A percentile compares a stretch with the other conserved stretches of the same genome.
phyloP scores from a whole-genome alignment of 805 yeast species.

The Yamadazyma phyllophila region DNA sequence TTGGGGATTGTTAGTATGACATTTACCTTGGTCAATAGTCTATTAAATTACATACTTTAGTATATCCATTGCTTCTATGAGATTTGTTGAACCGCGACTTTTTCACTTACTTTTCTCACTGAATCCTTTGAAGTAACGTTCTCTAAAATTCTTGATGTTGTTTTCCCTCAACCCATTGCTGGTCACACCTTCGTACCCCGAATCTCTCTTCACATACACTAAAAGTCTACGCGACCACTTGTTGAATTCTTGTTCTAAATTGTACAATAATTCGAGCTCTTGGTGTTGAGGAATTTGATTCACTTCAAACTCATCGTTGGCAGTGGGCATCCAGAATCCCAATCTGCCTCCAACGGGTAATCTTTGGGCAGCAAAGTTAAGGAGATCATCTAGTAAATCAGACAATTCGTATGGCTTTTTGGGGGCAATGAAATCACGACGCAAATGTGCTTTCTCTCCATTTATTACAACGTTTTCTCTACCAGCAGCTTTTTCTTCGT shows the following conservation, averaged over 20 bases:
- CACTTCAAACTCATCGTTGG: conserved; percentile 75
- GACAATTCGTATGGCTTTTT: conserved; percentile 87
- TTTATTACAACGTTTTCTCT: conserved; percentile 72
- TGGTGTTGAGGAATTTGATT: conserved; percentile 78
- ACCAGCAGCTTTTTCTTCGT: conserved; percentile 65
- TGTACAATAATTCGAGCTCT: conserved; percentile 64
- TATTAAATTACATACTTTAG: conserved; percentile 12
- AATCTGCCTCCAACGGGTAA: conserved; percentile 75
- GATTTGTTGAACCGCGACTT: neutral
- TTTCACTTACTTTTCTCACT: conserved; percentile 31
- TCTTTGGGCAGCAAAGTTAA: conserved; percentile 68
- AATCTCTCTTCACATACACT: conserved; percentile 69
- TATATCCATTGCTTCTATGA: conserved; percentile 11
- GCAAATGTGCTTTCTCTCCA: conserved; percentile 72
- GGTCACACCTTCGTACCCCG: conserved; percentile 46
- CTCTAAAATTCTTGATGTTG: conserved; percentile 61
- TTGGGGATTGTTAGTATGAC: neutral
- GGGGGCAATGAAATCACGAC: conserved; percentile 86
- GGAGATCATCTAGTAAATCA: conserved; percentile 70
- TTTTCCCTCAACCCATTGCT: conserved; percentile 43
- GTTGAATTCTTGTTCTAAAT: conserved; percentile 83
- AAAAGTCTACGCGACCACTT: conserved; percentile 90
- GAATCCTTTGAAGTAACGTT: conserved; percentile 72
- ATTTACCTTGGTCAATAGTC: neutral
- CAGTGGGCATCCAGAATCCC: conserved; percentile 97